A percentile compares a stretch with the other conserved stretches of the same genome.
Conservation (phyloP, 2,329 filamentous ascomycete species). For the Exophiala aquamarina region DNA sequence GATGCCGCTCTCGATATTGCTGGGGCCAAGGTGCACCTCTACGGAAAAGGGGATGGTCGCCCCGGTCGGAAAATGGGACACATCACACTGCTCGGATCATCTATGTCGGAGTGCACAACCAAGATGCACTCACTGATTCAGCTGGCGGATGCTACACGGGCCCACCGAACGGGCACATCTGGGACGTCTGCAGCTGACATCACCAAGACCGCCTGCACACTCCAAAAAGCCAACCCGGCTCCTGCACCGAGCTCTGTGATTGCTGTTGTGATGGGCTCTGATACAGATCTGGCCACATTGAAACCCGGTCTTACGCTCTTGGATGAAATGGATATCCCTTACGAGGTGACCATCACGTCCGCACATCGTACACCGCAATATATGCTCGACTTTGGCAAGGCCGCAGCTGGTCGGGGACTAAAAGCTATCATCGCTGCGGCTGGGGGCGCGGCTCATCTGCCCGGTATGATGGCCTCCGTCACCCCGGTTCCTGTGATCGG, state of each 20-base stretch:
- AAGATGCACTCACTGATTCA: conserved; percentile 70
- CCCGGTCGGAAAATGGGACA: conserved; percentile 94
- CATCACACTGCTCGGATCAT: conserved; percentile 74
- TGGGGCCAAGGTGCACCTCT: conserved; percentile 73
- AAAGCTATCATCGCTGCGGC: conserved; percentile 69
- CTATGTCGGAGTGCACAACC: conserved; percentile 66
- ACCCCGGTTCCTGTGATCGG: conserved; percentile 71
- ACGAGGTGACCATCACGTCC: conserved; percentile 36
- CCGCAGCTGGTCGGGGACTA: conserved; percentile 60
- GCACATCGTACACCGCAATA: conserved; percentile 64
- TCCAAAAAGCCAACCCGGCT: conserved; percentile 19
- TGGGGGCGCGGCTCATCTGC: conserved; percentile 66
- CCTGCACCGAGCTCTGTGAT: conserved; percentile 34
- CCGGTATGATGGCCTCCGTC: conserved; percentile 66
- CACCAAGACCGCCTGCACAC: conserved; percentile 14
- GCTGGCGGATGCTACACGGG: conserved; percentile 76
- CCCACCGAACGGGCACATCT: conserved; percentile 54
- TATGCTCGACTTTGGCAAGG: conserved; percentile 64
- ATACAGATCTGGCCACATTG: conserved; percentile 36
- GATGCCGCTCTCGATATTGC: conserved; percentile 58
- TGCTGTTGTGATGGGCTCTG: conserved; percentile 51
- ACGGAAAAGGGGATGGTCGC: conserved; percentile 82
- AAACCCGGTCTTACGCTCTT: conserved; percentile 32
- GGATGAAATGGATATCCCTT: conserved; percentile 32
- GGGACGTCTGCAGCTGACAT: conserved; percentile 21